Base-by-base conservation (phyloP, 495 filamentous ascomycete genomes). In the Trichoderma virens region DNA sequence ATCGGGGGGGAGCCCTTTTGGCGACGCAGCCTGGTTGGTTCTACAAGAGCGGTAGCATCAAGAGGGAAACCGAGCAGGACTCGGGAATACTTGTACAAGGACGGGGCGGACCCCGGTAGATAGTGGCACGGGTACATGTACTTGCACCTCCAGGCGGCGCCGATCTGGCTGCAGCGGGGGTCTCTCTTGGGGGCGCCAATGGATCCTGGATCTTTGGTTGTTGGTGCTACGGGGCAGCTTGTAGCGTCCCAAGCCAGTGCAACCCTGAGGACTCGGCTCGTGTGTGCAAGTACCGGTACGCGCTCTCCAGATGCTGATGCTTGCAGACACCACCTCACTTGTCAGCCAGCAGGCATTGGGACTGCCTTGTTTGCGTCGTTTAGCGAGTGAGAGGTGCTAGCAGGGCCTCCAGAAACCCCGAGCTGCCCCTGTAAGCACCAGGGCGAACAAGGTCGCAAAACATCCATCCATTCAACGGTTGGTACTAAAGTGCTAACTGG, bases 111-210 rank as follows among this genome's bases (percentile, higher is more conserved):
- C 51, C 51, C 51, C 25, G 25, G 51, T 27, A 56, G 51, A 56
- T 56, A 51, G 23, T 51, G 2, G 14, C 38, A 41, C n/a, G 18
- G 18, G 18, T 47, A 20, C 43, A n/a, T 14, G 43, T 47, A 47
- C 43, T 20, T 47, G 8, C 14, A 27, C 20, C 3, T 25, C 20
- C 20, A 54, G 51, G 51, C 13, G 51, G 51, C 51, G 47, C 47
- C 47, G 51, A 56, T 56, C 51, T 56, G 25, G 23, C 51, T 56
- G 51, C 25, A 56, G 51, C 51, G 51, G 51, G 51, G 51, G 32
- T 11, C 11, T 35, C 32, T n/a, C n/a, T n/a, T n/a, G n/a, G n/a
- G n/a, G n/a, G n/a, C n/a, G n/a, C n/a, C n/a, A n/a, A n/a, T n/a
- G n/a, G n/a, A n/a, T n/a, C n/a, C n/a, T n/a, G n/a, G n/a, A n/a